These are phyloP conservation scores for Kregervanrija pseudodelftensis DNA, from an alignment of 805 yeast genomes.

Conservation along the genomic window DNA sequence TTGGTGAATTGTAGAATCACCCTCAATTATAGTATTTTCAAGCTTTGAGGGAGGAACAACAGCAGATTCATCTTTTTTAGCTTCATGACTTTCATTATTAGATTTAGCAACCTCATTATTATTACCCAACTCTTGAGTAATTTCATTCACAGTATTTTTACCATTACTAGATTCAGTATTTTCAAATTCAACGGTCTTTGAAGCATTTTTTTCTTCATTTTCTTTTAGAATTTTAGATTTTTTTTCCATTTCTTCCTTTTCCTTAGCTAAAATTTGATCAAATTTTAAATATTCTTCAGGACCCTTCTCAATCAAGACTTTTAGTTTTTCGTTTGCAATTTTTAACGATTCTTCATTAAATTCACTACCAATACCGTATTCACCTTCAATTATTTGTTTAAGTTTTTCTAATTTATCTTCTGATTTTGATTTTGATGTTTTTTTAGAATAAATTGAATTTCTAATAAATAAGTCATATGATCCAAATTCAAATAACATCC, in stretches of 20 bases:
- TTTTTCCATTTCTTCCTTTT: slow-evolving; percentile 4
- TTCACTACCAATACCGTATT: slow-evolving; percentile 45
- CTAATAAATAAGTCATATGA: slow-evolving; percentile 77
- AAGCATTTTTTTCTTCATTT: slow-evolving; percentile 8
- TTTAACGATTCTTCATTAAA: slow-evolving; percentile 35
- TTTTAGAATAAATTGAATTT: slow-evolving; percentile 38
- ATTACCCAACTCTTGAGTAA: no score
- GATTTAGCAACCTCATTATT: no score
- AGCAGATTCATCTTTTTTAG: background rate
- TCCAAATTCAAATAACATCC: slow-evolving; percentile 71
- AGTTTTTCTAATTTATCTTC: slow-evolving; percentile 21
- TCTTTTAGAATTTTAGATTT: background rate
- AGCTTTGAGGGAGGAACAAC: slow-evolving; percentile 4
- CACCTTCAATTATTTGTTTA: slow-evolving; percentile 39
- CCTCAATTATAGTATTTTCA: slow-evolving; percentile 30
- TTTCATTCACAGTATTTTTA: background rate
- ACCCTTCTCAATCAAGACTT: slow-evolving; percentile 34
- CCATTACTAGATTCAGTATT: slow-evolving; percentile 10
- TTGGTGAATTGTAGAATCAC: slow-evolving; percentile 42
- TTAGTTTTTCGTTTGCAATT: slow-evolving; percentile 25
- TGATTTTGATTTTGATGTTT: slow-evolving; percentile 12
- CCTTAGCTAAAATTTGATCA: background rate
- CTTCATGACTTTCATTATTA: no score
- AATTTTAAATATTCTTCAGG: slow-evolving; percentile 25
- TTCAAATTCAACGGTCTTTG: slow-evolving; percentile 11